These are phyloP conservation scores for Planoprotostelium fungivorum DNA, from an alignment of 78 protist species.

Conservation along the genomic window DNA sequence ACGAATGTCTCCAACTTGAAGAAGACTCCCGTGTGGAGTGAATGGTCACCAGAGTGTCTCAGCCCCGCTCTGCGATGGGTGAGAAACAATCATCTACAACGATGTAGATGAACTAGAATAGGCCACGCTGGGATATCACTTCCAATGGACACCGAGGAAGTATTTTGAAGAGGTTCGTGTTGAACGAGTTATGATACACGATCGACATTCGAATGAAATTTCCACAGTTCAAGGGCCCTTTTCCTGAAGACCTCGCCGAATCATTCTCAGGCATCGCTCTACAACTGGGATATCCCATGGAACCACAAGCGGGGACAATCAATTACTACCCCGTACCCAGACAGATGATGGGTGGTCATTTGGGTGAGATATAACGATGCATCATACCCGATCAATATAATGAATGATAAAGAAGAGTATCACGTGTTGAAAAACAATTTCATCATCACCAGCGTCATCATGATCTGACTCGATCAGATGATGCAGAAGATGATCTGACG, in stretches of 20 bases:
- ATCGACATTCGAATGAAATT: not conserved
- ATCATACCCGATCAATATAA: too few species aligned
- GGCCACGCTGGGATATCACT: slow-evolving; percentile 64
- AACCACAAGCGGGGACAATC: slow-evolving; percentile 55
- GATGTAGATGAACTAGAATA: slow-evolving; percentile 23
- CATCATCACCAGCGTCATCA: too few species aligned
- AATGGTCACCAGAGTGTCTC: not conserved
- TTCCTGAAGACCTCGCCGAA: slow-evolving; percentile 23
- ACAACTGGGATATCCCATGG: slow-evolving; percentile 25
- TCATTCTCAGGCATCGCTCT: slow-evolving; percentile 30
- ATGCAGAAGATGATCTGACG: slow-evolving; percentile 67
- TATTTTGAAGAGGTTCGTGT: slow-evolving; percentile 42
- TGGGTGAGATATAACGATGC: not conserved
- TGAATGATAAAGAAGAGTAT: too few species aligned
- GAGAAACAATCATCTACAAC: not conserved
- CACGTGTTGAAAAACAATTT: too few species aligned
- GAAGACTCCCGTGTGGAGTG: not conserved
- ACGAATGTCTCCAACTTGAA: not conserved
- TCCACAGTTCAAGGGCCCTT: not conserved
- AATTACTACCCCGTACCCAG: slow-evolving; percentile 44
- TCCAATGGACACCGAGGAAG: slow-evolving; percentile 57
- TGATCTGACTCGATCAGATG: slow-evolving; percentile 23
- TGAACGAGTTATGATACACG: slow-evolving; percentile 5
- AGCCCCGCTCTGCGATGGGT: not conserved
- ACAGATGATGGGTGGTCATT: slow-evolving; percentile 69